These are phyloP conservation scores for Coix lacrymajobi DNA, from an alignment of 176 grass and related monocot genomes.

Conservation along the genomic window DNA sequence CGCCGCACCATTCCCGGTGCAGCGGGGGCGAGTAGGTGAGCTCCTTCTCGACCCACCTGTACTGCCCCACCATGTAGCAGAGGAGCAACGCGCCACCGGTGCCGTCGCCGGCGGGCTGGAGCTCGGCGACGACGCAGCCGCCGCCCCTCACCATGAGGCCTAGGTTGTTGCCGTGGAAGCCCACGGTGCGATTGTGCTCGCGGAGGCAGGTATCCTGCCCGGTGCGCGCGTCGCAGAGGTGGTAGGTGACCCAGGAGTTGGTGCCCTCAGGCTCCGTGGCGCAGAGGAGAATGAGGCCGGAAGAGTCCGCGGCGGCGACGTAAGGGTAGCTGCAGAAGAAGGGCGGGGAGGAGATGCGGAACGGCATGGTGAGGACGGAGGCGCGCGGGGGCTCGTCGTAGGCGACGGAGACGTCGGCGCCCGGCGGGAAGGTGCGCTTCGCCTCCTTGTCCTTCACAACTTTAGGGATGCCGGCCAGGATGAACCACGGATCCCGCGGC, in stretches of 20 bases:
- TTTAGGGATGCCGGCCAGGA: background rate
- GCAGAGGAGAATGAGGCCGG: background rate
- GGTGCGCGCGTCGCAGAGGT: conserved; percentile 13
- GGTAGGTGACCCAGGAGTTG: background rate
- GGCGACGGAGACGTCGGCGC: conserved; percentile 1
- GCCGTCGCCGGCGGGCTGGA: background rate
- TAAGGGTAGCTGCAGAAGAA: background rate
- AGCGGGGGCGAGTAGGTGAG: background rate
- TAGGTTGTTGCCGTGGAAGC: background rate
- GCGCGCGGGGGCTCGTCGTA: background rate
- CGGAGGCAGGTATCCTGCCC: background rate
- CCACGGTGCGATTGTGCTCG: background rate
- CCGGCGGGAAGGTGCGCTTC: background rate
- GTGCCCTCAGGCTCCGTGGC: background rate
- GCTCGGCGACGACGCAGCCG: too few relatives aligned
- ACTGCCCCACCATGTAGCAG: background rate
- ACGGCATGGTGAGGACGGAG: conserved; percentile 1
- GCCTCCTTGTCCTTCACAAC: background rate
- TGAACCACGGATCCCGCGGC: background rate
- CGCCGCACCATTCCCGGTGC: background rate
- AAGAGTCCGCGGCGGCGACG: background rate
- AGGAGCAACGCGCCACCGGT: background rate
- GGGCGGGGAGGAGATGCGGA: background rate
- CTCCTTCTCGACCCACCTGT: background rate
- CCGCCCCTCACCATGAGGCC: background rate